Conservation (phyloP, 108 stramenopile species). For the Cyclostephanos tholiformis region DNA sequence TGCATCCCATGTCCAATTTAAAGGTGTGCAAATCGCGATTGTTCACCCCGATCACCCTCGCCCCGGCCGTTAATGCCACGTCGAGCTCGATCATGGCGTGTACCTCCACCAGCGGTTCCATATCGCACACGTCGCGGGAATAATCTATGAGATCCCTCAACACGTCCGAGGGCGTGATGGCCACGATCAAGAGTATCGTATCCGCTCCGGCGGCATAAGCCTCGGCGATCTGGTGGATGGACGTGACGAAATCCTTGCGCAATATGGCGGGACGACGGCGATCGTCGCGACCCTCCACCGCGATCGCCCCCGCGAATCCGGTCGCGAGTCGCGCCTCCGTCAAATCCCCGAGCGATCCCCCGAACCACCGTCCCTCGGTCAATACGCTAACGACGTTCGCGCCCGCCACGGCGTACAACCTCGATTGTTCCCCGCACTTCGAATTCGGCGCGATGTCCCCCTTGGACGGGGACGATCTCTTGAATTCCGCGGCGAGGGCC, state of each 20-base stretch:
- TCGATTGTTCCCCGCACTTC: slow-evolving; percentile 84
- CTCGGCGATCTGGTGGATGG: slow-evolving; percentile 92
- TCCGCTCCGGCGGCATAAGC: slow-evolving; percentile 94
- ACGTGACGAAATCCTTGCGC: slow-evolving; percentile 94
- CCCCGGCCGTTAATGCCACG: slow-evolving; percentile 89
- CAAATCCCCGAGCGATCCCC: slow-evolving; percentile 88
- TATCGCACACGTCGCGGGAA: slow-evolving; percentile 69
- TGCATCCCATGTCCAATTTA: slow-evolving; percentile 91
- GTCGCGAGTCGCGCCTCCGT: slow-evolving; percentile 65
- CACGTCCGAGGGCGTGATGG: slow-evolving; percentile 72
- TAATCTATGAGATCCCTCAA: slow-evolving; percentile 77
- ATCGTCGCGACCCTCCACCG: not conserved
- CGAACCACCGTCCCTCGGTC: slow-evolving; percentile 96
- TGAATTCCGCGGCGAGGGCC: slow-evolving; percentile 99
- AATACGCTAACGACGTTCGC: slow-evolving; percentile 92
- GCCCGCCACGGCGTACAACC: slow-evolving; percentile 81
- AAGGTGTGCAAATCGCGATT: slow-evolving; percentile 98
- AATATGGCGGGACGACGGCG: slow-evolving; percentile 80
- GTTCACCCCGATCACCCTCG: slow-evolving; percentile 96
- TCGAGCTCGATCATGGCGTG: slow-evolving; percentile 88
- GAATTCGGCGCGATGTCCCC: slow-evolving; percentile 82
- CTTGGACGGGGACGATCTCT: slow-evolving; percentile 95
- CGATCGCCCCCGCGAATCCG: too few relatives aligned
- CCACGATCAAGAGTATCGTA: slow-evolving; percentile 95
- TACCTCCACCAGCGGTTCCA: slow-evolving; percentile 98